Conservation (phyloP, 805 yeast genomes). For the Yarrowia sp. region DNA sequence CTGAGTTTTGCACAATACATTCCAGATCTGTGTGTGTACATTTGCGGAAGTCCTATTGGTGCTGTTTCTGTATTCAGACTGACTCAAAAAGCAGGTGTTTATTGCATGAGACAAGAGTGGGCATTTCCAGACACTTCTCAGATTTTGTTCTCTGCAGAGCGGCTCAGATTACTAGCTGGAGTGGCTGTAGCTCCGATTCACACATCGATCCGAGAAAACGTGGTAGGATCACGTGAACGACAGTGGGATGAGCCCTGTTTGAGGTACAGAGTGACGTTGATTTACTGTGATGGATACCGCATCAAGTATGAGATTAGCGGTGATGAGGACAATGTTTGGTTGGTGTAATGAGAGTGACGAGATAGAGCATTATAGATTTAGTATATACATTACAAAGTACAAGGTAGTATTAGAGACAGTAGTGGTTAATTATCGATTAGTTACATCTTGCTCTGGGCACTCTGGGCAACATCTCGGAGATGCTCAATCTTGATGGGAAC, state of each 20-base stretch:
- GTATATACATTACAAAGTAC: not conserved
- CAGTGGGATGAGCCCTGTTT: conserved; percentile 15
- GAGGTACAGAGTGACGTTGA: conserved; percentile 3
- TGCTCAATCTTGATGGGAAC: conserved; percentile 22
- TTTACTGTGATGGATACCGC: conserved; percentile 4
- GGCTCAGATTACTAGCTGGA: conserved; percentile 6
- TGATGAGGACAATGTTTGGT: conserved; percentile 6
- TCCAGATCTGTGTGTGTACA: conserved; percentile 44
- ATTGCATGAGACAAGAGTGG: conserved; percentile 46
- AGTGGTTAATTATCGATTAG: too few relatives aligned
- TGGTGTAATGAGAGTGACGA: too few relatives aligned
- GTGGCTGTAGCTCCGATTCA: conserved; percentile 4
- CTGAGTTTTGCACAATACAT: conserved; percentile 40
- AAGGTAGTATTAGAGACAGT: too few relatives aligned
- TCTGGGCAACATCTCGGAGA: not conserved
- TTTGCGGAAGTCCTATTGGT: conserved; percentile 40
- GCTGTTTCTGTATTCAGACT: not conserved
- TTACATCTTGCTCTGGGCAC: not conserved
- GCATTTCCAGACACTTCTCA: conserved; percentile 20
- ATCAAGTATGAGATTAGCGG: conserved; percentile 15
- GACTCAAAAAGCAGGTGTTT: conserved; percentile 43
- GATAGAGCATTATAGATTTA: conserved; percentile 3
- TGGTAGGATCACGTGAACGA: not conserved
- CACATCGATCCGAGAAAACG: conserved; percentile 1
- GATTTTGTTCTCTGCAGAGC: conserved; percentile 3